A percentile compares a stretch with the other conserved stretches of the same genome.
phyloP scores from a whole-genome alignment of 352 stramenopile genomes.

The Globisporangium nagaii region DNA sequence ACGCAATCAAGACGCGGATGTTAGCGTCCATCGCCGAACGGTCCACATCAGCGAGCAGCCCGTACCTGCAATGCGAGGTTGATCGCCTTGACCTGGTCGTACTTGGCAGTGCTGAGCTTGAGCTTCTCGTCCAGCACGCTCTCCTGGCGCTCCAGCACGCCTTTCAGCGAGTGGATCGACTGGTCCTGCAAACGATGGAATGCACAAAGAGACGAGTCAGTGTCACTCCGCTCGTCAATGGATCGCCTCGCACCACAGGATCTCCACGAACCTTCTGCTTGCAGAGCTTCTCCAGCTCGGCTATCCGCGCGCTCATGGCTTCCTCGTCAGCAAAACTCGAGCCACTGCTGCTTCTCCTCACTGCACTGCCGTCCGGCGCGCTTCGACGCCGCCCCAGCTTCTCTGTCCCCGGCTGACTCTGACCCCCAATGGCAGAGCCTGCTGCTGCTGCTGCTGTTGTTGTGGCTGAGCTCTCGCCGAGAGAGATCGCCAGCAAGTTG shows the following conservation, averaged over 20 bases:
- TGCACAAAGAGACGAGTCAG: not conserved
- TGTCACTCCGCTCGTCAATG: no score
- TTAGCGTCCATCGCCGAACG: not conserved
- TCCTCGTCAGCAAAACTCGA: constrained; percentile 9
- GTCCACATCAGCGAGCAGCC: not conserved
- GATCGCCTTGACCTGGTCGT: constrained; percentile 75
- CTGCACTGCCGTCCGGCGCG: constrained; percentile 5
- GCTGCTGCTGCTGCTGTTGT: not conserved
- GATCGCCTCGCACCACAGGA: not conserved
- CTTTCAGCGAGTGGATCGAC: constrained; percentile 50
- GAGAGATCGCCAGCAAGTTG: constrained; percentile 25
- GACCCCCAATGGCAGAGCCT: not conserved
- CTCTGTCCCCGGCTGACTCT: not conserved
- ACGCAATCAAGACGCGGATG: not conserved
- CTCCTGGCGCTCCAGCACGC: constrained; percentile 67
- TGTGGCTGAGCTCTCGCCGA: constrained; percentile 29
- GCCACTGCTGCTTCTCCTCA: constrained; percentile 1
- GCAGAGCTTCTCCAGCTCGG: constrained; percentile 62
- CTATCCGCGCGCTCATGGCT: constrained; percentile 26
- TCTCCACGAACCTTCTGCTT: constrained; percentile 60
- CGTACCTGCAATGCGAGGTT: constrained; percentile 72
- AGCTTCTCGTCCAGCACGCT: constrained; percentile 62
- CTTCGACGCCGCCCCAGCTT: constrained; percentile 9
- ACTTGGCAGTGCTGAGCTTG: constrained; percentile 62
- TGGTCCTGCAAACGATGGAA: constrained; percentile 38